Evolutionary conservation across 169 alveolate species (phyloP).

Genomic region (Plasmodium billcollinsi): DNA sequence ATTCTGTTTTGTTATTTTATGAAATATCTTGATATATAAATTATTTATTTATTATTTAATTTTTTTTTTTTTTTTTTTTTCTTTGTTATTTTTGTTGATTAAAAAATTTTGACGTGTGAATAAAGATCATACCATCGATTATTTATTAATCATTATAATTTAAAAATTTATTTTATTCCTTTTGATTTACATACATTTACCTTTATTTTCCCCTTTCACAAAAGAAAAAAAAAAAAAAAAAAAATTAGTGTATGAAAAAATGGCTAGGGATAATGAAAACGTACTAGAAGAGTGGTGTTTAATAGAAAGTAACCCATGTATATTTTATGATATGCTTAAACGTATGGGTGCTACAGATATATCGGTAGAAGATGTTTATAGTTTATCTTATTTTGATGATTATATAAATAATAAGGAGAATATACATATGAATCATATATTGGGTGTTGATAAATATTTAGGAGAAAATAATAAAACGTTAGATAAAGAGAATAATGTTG

Average conservation of each 20-base stretch:
- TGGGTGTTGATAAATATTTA: conserved; percentile 13
- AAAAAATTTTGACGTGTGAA: too few species aligned
- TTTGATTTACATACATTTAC: background rate
- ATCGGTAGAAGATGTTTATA: conserved; percentile 91
- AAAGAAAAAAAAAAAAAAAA: background rate
- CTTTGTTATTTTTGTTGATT: too few species aligned
- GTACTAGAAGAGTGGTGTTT: conserved; percentile 90
- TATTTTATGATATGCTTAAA: conserved; percentile 90
- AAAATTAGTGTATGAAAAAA: background rate
- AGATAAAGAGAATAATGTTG: background rate
- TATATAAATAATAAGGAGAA: conserved; percentile 49
- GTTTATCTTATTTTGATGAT: conserved; percentile 73
- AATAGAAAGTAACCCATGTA: conserved; percentile 94
- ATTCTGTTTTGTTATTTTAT: too few species aligned
- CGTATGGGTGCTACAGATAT: conserved; percentile 92
- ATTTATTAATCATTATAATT: too few species aligned
- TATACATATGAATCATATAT: conserved; percentile 13
- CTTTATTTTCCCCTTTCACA: background rate
- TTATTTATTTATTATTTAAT: too few species aligned
- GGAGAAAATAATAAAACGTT: conserved; percentile 20
- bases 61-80: too few species aligned
- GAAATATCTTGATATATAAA: too few species aligned
- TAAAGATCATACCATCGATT: too few species aligned
- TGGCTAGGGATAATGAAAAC: conserved; percentile 27
- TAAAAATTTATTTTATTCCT: too few species aligned